Conservation (phyloP, 371 early-diverging fungal species). For the Lichtheimia ornata region DNA sequence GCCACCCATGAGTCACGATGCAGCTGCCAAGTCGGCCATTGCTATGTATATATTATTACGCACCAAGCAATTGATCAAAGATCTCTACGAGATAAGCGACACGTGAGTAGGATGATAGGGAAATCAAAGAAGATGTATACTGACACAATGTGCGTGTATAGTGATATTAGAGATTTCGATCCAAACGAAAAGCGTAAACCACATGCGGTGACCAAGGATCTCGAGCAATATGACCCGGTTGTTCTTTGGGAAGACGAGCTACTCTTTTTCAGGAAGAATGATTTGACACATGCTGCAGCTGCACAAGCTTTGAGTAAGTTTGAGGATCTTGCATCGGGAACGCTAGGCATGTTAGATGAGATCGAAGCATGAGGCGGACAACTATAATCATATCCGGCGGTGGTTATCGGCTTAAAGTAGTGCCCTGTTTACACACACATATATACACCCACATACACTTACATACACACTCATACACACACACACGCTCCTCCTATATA, state of each 20-base stretch:
- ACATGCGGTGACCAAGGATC: slow-evolving; percentile 5
- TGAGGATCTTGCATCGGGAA: slow-evolving; percentile 25
- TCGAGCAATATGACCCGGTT: slow-evolving; percentile 6
- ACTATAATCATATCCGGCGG: no score
- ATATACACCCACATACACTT: no score
- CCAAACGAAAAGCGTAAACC: slow-evolving; percentile 14
- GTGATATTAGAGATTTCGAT: slow-evolving; percentile 10
- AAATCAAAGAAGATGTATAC: neutral
- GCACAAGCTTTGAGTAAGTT: slow-evolving; percentile 28
- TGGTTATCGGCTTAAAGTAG: no score
- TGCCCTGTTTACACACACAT: no score
- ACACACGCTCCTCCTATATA: no score
- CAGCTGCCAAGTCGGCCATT: slow-evolving; percentile 39
- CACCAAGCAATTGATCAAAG: slow-evolving; percentile 61
- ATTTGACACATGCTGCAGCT: slow-evolving; percentile 14
- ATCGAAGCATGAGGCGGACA: no score
- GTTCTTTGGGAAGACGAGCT: slow-evolving; percentile 29
- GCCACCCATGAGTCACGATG: slow-evolving; percentile 14
- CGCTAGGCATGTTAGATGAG: neutral
- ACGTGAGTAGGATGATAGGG: slow-evolving; percentile 41
- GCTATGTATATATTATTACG: slow-evolving; percentile 60
- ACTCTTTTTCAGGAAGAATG: slow-evolving; percentile 14
- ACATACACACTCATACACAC: no score
- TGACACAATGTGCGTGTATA: neutral
- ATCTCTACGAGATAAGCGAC: slow-evolving; percentile 66